A percentile compares a stretch with the other conserved stretches of the same genome.
phyloP scores from a whole-genome alignment of 1,139 yeast genomes.

The Keqinozyma sinolaborantium region DNA sequence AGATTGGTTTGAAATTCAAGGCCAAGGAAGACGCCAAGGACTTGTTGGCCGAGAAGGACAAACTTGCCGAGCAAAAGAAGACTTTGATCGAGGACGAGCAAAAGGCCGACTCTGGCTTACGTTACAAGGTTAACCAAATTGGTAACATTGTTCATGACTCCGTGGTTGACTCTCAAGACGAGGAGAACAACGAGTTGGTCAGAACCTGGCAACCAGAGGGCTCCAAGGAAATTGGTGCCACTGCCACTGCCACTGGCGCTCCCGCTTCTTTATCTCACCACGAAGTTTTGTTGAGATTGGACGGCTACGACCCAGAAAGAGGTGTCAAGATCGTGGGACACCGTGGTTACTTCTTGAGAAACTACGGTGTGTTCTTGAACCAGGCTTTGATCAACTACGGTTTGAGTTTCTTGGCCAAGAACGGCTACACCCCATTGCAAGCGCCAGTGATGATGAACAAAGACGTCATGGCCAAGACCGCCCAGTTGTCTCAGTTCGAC shows the following conservation, averaged over 20 bases:
- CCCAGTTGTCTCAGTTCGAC: slow-evolving; percentile 95
- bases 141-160: slow-evolving; percentile 94
- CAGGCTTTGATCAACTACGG: slow-evolving; percentile 98
- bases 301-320: slow-evolving; percentile 98
- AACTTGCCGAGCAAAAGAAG: slow-evolving; percentile 66
- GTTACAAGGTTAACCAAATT: slow-evolving; percentile 77
- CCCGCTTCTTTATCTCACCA: slow-evolving; percentile 90
- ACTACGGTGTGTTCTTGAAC: slow-evolving; percentile 93
- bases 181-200: slow-evolving; percentile 84
- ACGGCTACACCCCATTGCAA: slow-evolving; percentile 87
- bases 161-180: slow-evolving; percentile 84
- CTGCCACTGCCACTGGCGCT: slow-evolving; percentile 70
- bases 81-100: slow-evolving; percentile 64
- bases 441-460: slow-evolving; percentile 99
- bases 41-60: slow-evolving; percentile 76
- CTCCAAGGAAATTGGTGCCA: slow-evolving; percentile 51
- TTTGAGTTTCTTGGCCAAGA: slow-evolving; percentile 72
- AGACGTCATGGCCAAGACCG: slow-evolving; percentile 99
- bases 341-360: slow-evolving; percentile 95
- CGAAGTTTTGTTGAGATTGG: slow-evolving; percentile 88
- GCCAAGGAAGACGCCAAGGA: slow-evolving; percentile 92
- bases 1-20: slow-evolving; percentile 87
- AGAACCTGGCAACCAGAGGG: slow-evolving; percentile 80
- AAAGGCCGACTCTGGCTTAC: slow-evolving; percentile 72
- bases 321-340: slow-evolving; percentile 98